Conservation (phyloP, 1,284 basidiomycete species). For the Porogramme epimiltina region DNA sequence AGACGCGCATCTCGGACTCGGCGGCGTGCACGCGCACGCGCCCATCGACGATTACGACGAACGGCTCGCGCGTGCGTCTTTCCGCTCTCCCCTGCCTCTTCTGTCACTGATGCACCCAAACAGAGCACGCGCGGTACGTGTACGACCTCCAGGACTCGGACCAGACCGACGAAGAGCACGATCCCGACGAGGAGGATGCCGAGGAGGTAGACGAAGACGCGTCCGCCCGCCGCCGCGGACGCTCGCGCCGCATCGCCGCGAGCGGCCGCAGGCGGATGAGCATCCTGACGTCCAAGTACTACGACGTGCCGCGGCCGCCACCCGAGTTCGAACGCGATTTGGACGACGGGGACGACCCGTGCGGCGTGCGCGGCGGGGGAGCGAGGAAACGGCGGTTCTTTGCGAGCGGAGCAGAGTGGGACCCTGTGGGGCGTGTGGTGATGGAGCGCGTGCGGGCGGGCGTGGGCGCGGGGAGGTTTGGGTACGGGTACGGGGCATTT, state of each 20-base stretch:
- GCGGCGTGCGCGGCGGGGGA: conserved; percentile 11
- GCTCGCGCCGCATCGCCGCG: conserved; percentile 14
- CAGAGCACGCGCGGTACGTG: conserved; percentile 66
- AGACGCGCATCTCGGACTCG: conserved; percentile 63
- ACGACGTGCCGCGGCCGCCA: conserved; percentile 41
- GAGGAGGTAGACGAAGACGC: conserved; percentile 50
- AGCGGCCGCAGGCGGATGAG: conserved; percentile 58
- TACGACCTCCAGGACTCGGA: conserved; percentile 57
- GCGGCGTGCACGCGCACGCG: conserved; percentile 43
- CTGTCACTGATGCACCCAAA: not conserved
- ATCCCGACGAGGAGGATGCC: conserved; percentile 41
- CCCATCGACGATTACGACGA: conserved; percentile 65
- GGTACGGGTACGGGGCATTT: not conserved
- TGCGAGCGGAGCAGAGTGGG: conserved; percentile 49
- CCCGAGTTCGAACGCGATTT: conserved; percentile 25
- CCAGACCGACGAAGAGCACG: conserved; percentile 44
- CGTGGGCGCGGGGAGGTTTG: conserved; percentile 4
- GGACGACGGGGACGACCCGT: conserved; percentile 18
- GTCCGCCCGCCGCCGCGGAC: conserved; percentile 35
- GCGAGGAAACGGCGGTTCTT: conserved; percentile 56
- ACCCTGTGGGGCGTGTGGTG: conserved; percentile 29
- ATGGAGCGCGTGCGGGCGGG: conserved; percentile 24
- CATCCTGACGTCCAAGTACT: conserved; percentile 59
- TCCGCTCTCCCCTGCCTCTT: not conserved
- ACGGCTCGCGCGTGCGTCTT: conserved; percentile 63